Conservation (phyloP, 768 basidiomycete genomes). For the Trametes cinnabarina region DNA sequence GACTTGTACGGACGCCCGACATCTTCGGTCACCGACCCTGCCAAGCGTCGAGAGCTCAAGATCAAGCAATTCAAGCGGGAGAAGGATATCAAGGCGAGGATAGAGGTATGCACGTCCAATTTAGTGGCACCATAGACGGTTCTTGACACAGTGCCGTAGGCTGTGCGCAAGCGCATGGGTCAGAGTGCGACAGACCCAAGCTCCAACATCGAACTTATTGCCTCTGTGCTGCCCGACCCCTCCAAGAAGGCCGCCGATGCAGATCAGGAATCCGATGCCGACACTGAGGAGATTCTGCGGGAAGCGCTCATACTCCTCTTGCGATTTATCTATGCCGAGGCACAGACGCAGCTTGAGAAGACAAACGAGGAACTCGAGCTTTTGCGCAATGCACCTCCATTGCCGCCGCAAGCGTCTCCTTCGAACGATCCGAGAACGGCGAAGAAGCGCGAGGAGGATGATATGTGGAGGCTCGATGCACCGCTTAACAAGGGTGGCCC, state of each 20-base stretch:
- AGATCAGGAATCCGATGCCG: slow-evolving; percentile 51
- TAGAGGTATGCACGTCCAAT: slow-evolving; percentile 53
- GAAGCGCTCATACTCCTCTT: slow-evolving; percentile 69
- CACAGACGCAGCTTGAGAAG: slow-evolving; percentile 63
- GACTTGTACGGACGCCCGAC: slow-evolving; percentile 50
- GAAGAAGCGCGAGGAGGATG: slow-evolving; percentile 44
- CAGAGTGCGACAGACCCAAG: slow-evolving; percentile 35
- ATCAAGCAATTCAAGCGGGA: slow-evolving; percentile 89
- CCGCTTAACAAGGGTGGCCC: slow-evolving; percentile 33
- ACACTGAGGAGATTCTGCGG: slow-evolving; percentile 64
- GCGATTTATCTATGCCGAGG: slow-evolving; percentile 68
- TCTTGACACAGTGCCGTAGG: slow-evolving; percentile 32
- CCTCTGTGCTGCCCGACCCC: slow-evolving; percentile 52
- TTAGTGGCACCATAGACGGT: neutral
- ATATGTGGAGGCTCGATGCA: slow-evolving; percentile 74
- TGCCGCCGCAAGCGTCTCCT: slow-evolving; percentile 28
- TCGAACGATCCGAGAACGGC: slow-evolving; percentile 38
- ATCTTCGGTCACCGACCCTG: slow-evolving; percentile 56
- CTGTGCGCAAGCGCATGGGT: slow-evolving; percentile 52
- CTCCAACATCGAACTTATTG: slow-evolving; percentile 62
- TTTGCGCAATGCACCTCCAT: slow-evolving; percentile 53
- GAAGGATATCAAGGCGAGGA: slow-evolving; percentile 68
- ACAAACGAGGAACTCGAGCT: slow-evolving; percentile 73
- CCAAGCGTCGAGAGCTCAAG: slow-evolving; percentile 78
- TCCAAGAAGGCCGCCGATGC: slow-evolving; percentile 23